phyloP scores from a whole-genome alignment of 768 basidiomycete species.

The Trametes cubensis region DNA sequence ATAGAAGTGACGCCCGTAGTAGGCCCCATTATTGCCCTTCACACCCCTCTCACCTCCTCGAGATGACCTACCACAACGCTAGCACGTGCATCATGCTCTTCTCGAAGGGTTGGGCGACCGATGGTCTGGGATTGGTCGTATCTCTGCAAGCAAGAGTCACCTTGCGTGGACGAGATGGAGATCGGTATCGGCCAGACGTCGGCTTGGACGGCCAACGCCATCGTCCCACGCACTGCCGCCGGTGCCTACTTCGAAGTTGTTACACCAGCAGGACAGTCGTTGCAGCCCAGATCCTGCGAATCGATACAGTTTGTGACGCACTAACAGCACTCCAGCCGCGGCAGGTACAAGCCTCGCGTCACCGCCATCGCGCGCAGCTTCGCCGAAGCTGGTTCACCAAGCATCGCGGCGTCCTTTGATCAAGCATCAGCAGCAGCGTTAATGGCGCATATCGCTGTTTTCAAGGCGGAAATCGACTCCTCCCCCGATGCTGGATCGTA shows the following conservation, averaged over 20 bases:
- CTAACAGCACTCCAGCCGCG: slow-evolving; percentile 96
- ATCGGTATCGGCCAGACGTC: slow-evolving; percentile 99
- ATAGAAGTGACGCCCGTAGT: slow-evolving; percentile 98
- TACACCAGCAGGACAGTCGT: slow-evolving; percentile 91
- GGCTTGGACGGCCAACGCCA: slow-evolving; percentile 94
- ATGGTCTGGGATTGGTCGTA: slow-evolving; percentile 96
- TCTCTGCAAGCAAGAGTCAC: slow-evolving; percentile 95
- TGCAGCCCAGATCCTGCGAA: slow-evolving; percentile 87
- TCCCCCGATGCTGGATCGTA: slow-evolving; percentile 96
- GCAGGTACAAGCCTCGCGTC: slow-evolving; percentile 94
- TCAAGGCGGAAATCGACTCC: slow-evolving; percentile 99
- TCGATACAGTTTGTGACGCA: slow-evolving; percentile 98
- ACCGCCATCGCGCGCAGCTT: slow-evolving; percentile 98
- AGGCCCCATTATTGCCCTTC: slow-evolving; percentile 95
- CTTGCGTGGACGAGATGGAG: slow-evolving; percentile 97
- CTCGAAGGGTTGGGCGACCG: slow-evolving; percentile 92
- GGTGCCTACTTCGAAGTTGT: slow-evolving; percentile 99
- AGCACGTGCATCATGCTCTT: slow-evolving; percentile 97
- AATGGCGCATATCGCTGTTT: slow-evolving; percentile 98
- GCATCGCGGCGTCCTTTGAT: slow-evolving; percentile 92
- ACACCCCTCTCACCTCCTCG: slow-evolving; percentile 91
- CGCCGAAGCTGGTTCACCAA: slow-evolving; percentile 94
- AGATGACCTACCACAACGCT: slow-evolving; percentile 94
- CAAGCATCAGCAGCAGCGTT: slow-evolving; percentile 97
- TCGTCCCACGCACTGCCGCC: slow-evolving; percentile 84